Evolutionary conservation across 192 early-diverging fungal genomes (phyloP), one percentile per base, ranked within the genome.

Genomic region (Coemansia sp.): DNA sequence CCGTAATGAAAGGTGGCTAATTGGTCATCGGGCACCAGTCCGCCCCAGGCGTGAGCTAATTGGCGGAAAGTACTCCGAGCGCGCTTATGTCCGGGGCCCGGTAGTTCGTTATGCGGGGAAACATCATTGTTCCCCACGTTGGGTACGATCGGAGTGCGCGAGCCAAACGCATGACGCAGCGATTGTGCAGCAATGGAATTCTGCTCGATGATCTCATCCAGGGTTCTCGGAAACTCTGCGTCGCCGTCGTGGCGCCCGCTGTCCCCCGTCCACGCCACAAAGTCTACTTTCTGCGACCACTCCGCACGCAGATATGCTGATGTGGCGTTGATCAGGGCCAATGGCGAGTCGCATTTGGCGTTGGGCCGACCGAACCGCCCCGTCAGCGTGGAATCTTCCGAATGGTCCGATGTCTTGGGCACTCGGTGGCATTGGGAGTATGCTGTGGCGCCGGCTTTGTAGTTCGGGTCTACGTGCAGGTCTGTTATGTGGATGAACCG

Each of bases 211-310:
- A 93, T 88, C 76, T 93, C 89, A 36, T 85, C 76, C 52, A 87
- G 72, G 6, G 83, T 86, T 39, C 92, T 86, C 20, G 90, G 90
- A n/a, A 73, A 62, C 63, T 85, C 74, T 31, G 87, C 79, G 75
- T 93, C 92, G 36, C 82, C 78, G 73, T 93, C 92, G 70, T 93
- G 92, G 18, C 92, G 84, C 5, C 87, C 85, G 79, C 86, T 90
- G 66, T 92, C 91, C 3, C 91, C 91, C 3, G 90, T 92, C 87
- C 88, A 92, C 5, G 88, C 66, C 1, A 92, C 87, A 86, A 92
- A 92, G 70, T 92, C 91, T 5, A 90, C 71, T 20, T 79, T 65
- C 15, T 50, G 58, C 63, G 79, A 62, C 68, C 78, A 81, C 12
- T 84, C 65, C 2, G 38, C 44, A 15, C 72, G 69, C 53, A 92